Evolutionary conservation across 768 basidiomycete species (phyloP), one percentile per base, ranked within the genome.

Genomic region (Boletus tomentosulus): DNA sequence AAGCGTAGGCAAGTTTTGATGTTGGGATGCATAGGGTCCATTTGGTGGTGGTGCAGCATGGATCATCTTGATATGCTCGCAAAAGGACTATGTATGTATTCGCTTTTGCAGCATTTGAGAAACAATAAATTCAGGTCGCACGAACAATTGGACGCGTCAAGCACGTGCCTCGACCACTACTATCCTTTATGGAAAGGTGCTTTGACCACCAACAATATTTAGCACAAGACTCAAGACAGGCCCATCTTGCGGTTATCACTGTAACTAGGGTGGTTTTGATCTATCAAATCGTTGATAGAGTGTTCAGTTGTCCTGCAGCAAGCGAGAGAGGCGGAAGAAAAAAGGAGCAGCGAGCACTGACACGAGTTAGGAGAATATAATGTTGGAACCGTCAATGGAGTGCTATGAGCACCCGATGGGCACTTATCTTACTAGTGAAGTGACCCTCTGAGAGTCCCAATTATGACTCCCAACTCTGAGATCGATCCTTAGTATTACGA

Each of bases 1-100:
- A 16, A 71, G 44, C 10, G 50, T 49, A 57, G 43, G 66, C 53
- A 57, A 24, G 35, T 50, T 34, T 27, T 27, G 22, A 24, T 51
- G 52, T 27, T 61, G 64, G 31, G 12, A 4, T 34, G 12, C 33
- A 13, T 34, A 13, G 15, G 35, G 22, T 1, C 52, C 51, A 8
- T 57, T 56, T 45, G 53, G 34, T 16, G 47, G 43, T 34, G 41
- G 48, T 15, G 19, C 37, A 44, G 56, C 37, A 43, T 48, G 10
- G 8, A 42, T 44, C 66, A 67, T 65, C 8, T 16, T 48, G 39
- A 41, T 25, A 25, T 25, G 25, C 7, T 33, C 4, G 46, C 25
- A n/a, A 33, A 41, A 41, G 46, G 28, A 31, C 8, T 19, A 19
- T 19, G 19, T 19, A 19, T 19, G 19, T 24, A 41, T 22, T 41